Conservation (phyloP, 345 rosid species). For the Melaleuca quinquenervia region DNA sequence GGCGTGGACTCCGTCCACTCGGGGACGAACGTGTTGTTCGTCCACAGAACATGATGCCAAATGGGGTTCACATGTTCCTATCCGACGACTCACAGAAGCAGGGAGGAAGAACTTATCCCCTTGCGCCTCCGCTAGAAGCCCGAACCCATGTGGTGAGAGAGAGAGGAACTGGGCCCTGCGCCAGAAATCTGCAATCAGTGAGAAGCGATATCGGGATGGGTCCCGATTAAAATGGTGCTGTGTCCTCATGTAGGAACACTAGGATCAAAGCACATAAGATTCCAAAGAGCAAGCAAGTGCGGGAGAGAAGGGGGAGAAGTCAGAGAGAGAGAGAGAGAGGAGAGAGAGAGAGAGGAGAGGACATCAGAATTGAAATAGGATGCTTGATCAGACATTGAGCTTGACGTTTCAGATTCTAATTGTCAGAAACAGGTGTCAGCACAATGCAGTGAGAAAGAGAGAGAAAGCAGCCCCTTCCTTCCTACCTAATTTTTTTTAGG, state of each 20-base stretch:
- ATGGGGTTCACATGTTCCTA: neutral
- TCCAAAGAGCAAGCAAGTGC: neutral
- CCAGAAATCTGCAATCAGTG: neutral
- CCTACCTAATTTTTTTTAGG: neutral
- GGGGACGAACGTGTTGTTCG: neutral
- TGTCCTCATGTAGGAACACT: neutral
- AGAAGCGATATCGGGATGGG: neutral
- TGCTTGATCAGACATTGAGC: slow-evolving; percentile 23
- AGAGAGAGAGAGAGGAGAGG: neutral
- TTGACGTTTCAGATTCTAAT: slow-evolving; percentile 66
- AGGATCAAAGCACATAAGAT: neutral
- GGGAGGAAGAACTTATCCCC: neutral
- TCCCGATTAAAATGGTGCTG: neutral
- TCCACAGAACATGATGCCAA: neutral
- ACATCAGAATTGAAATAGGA: slow-evolving; percentile 4
- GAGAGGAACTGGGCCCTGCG: neutral
- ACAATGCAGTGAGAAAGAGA: neutral
- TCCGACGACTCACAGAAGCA: neutral
- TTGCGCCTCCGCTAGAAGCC: neutral
- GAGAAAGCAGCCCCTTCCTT: neutral
- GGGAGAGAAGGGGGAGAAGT: neutral
- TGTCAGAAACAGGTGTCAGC: slow-evolving; percentile 24
- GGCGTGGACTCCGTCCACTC: neutral
- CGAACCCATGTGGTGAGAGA: neutral
- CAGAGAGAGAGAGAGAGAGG: neutral